Evolutionary conservation across 371 early-diverging fungal species (phyloP).

Genomic region (Mucor velutinosus): DNA sequence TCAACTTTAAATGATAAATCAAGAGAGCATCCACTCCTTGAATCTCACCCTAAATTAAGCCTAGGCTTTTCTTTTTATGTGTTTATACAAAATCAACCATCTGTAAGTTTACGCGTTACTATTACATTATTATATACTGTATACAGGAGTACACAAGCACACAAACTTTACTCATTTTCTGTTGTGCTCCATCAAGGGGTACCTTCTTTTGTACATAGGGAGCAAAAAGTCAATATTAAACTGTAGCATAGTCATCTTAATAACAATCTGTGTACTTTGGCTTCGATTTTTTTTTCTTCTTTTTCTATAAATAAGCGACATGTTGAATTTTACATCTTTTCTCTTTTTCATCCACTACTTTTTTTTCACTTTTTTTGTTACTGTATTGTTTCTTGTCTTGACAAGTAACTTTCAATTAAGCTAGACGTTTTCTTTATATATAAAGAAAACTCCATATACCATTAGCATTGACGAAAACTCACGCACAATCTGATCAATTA

Average conservation of each 20-base stretch:
- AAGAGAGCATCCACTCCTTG: not conserved
- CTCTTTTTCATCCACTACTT: not conserved
- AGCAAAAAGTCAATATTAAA: not conserved
- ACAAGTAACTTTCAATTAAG: constrained; percentile 7
- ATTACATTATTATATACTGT: not conserved
- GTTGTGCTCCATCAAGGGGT: constrained; percentile 4
- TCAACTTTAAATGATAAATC: constrained; percentile 5
- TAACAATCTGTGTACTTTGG: not conserved
- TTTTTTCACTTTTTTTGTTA: constrained; percentile 1
- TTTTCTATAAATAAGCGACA: constrained; percentile 12
- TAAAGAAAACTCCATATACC: not conserved
- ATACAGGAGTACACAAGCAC: constrained; percentile 5
- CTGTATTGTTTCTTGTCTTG: constrained; percentile 19
- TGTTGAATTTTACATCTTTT: not conserved
- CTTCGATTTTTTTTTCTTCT: not conserved
- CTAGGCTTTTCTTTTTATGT: constrained; percentile 3
- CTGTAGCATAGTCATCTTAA: not conserved
- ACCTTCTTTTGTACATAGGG: not conserved
- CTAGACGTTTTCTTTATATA: constrained; percentile 3
- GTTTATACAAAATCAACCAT: not conserved
- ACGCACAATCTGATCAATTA: not conserved
- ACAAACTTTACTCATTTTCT: constrained; percentile 6
- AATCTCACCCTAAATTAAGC: constrained; percentile 1
- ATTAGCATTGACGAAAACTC: not conserved
- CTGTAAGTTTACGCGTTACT: constrained; percentile 1